A percentile compares a stretch with the other conserved stretches of the same genome.
These are phyloP conservation scores for Decorospora gaudefroyi DNA, from an alignment of 2,329 filamentous ascomycete genomes.

Conservation along the genomic window DNA sequence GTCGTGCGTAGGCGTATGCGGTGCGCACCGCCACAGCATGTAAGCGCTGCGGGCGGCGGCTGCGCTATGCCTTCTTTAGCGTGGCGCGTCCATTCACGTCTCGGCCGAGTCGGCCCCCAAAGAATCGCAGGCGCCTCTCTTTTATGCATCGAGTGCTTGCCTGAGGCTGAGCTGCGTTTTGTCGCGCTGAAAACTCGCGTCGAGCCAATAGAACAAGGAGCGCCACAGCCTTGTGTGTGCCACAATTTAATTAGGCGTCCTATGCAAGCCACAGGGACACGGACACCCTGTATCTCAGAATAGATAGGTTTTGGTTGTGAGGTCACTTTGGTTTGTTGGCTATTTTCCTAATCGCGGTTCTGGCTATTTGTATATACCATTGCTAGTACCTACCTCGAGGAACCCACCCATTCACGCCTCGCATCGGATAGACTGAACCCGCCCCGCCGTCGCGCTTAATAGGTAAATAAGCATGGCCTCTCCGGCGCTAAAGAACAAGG, in stretches of 20 bases:
- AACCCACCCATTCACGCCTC: too few relatives aligned
- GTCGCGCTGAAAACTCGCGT: slow-evolving; percentile 11
- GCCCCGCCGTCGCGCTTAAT: slow-evolving; percentile 3
- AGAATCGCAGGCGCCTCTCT: too few relatives aligned
- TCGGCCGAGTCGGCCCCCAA: slow-evolving; percentile 8
- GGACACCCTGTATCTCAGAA: slow-evolving; percentile 30
- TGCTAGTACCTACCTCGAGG: neutral
- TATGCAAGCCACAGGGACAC: slow-evolving; percentile 33
- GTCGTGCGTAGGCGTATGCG: neutral
- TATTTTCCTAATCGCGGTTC: slow-evolving; percentile 3
- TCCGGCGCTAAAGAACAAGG: slow-evolving; percentile 26
- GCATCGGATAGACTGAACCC: neutral
- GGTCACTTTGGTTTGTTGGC: slow-evolving; percentile 5
- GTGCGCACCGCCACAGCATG: slow-evolving; percentile 8
- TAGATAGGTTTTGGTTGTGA: too few relatives aligned
- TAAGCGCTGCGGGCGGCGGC: slow-evolving; percentile 8
- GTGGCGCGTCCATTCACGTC: slow-evolving; percentile 4
- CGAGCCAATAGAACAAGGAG: slow-evolving; percentile 15
- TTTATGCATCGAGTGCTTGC: slow-evolving; percentile 13
- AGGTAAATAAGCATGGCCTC: slow-evolving; percentile 31
- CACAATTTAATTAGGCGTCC: slow-evolving; percentile 17
- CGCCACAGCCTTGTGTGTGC: slow-evolving; percentile 24
- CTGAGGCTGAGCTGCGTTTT: slow-evolving; percentile 22
- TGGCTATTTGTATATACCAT: slow-evolving; percentile 5
- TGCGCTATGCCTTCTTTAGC: too few relatives aligned